A percentile compares a stretch with the other conserved stretches of the same genome.
Conservation (phyloP, 345 rosid genomes). For the Iberis pinnata region DNA sequence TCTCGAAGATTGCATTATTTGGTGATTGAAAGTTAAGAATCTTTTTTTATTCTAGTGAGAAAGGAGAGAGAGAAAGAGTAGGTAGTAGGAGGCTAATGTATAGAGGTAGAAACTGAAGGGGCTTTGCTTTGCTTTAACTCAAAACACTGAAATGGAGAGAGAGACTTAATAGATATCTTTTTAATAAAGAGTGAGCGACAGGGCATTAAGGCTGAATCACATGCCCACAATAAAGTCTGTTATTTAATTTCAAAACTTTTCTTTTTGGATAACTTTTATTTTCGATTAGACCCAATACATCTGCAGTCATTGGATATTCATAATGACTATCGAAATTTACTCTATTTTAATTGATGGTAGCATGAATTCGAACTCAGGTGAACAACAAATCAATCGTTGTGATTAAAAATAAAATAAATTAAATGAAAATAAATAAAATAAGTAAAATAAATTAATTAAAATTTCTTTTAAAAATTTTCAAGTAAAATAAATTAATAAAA, state of each 20-base stretch:
- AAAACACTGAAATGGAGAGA: conserved; percentile 16
- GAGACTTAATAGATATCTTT: conserved; percentile 3
- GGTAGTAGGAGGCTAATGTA: conserved; percentile 17
- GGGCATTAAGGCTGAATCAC: conserved; percentile 30
- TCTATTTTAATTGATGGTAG: too few relatives aligned
- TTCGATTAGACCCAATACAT: too few relatives aligned
- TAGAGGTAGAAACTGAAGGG: conserved; percentile 8
- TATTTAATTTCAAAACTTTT: conserved; percentile 16
- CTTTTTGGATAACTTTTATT: too few relatives aligned
- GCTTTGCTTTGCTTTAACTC: conserved; percentile 11
- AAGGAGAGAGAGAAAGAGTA: conserved; percentile 4
- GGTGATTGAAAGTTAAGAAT: conserved; percentile 11
- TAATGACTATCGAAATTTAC: too few relatives aligned
- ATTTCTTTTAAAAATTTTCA: too few relatives aligned
- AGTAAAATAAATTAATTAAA: too few relatives aligned
- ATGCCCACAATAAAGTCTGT: conserved; percentile 23
- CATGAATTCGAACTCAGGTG: too few relatives aligned
- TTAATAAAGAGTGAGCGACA: conserved; percentile 27
- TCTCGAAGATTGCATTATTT: conserved; percentile 31
- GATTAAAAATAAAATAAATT: too few relatives aligned
- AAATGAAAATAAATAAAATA: too few relatives aligned
- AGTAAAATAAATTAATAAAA: too few relatives aligned
- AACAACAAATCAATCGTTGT: too few relatives aligned
- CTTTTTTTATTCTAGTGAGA: conserved; percentile 20
- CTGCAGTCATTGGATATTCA: too few relatives aligned